Conservation (phyloP, 192 early-diverging fungal species). For the Phlyctochytrium planicorne region DNA sequence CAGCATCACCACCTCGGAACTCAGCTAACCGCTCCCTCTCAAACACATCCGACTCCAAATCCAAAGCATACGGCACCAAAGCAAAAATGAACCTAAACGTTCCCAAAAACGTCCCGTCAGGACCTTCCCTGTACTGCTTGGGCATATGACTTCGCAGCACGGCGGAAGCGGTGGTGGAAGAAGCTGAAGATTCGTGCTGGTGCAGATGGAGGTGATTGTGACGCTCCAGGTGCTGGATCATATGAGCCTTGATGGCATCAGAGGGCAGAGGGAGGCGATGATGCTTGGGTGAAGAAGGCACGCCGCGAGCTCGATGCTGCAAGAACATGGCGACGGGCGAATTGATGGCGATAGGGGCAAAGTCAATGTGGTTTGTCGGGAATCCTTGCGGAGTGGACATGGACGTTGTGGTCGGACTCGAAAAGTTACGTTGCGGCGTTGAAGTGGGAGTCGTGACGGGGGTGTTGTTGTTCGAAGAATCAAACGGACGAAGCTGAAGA, state of each 20-base stretch:
- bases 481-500: neutral
- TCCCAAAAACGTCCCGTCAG: slow-evolving; percentile 4
- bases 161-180: neutral
- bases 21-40: slow-evolving; percentile 3
- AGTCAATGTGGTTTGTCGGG: too few species aligned
- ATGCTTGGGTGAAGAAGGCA: neutral
- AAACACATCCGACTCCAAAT: slow-evolving; percentile 8
- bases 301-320: neutral
- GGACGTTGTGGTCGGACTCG: neutral
- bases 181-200: neutral
- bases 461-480: neutral
- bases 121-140: slow-evolving; percentile 2
- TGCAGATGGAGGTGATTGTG: too few species aligned
- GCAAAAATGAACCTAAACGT: neutral
- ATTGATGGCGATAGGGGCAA: neutral
- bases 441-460: neutral
- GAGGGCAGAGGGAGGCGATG: neutral
- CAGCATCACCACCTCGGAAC: slow-evolving; percentile 13
- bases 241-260: too few species aligned
- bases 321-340: neutral
- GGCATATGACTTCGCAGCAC: neutral
- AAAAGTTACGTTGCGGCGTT: too few species aligned
- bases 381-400: too few species aligned
- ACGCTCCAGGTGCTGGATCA: too few species aligned
- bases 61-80: neutral